Evolutionary conservation across 1,284 basidiomycete genomes (phyloP).

Genomic region (Malassezia restricta): DNA sequence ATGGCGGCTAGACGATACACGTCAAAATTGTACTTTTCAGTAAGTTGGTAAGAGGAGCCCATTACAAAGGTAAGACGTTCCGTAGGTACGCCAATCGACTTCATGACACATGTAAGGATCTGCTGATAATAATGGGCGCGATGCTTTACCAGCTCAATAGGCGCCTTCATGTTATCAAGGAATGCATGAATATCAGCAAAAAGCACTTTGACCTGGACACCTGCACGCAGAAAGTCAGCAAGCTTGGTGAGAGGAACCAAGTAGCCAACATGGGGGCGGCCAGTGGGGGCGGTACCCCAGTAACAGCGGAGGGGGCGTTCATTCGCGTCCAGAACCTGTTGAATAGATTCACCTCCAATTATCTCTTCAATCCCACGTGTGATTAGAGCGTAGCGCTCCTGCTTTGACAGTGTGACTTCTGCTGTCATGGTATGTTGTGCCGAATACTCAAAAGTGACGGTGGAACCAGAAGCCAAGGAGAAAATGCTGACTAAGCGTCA

Average conservation of each 20-base stretch:
- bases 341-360: conserved; percentile 71
- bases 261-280: conserved; percentile 87
- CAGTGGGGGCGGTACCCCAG: conserved; percentile 81
- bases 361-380: conserved; percentile 77
- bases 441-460: neutral
- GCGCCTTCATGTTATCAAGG: conserved; percentile 93
- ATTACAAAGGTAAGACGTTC: conserved; percentile 61
- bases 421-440: neutral
- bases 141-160: conserved; percentile 78
- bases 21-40: conserved; percentile 83
- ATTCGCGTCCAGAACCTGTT: conserved; percentile 62
- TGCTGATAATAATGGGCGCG: conserved; percentile 82
- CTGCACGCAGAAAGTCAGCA: conserved; percentile 86
- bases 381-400: conserved; percentile 71
- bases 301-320: conserved; percentile 28
- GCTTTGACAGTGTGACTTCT: conserved; percentile 35
- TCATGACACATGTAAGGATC: conserved; percentile 70
- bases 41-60: conserved; percentile 84
- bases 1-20: conserved; percentile 79
- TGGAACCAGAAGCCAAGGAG: neutral
- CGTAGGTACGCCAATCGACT: conserved; percentile 77
- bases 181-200: conserved; percentile 94
- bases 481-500: too few relatives aligned
- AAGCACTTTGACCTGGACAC: conserved; percentile 78
- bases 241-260: conserved; percentile 91